These are phyloP conservation scores for Geotrichum macrosporum DNA, from an alignment of 1,139 yeast species.

Conservation along the genomic window DNA sequence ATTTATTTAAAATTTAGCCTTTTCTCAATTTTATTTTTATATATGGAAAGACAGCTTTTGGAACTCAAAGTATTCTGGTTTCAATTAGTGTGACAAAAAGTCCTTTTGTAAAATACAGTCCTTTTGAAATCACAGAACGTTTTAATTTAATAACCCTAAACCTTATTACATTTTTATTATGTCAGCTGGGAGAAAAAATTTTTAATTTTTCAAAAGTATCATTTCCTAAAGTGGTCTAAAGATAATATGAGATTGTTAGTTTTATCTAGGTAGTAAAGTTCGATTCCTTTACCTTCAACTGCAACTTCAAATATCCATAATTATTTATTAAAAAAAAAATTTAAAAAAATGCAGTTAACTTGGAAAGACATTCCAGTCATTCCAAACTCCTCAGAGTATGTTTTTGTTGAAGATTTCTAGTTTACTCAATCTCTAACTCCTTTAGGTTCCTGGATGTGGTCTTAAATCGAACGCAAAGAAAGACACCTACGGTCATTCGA, in stretches of 20 bases:
- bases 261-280: too few relatives aligned
- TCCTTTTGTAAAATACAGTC: too few relatives aligned
- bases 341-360: conserved; percentile 91
- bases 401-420: too few relatives aligned
- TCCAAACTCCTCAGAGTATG: conserved; percentile 72
- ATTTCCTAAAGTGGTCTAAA: too few relatives aligned
- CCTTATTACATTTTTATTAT: neutral
- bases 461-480: conserved; percentile 94
- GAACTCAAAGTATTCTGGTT: too few relatives aligned
- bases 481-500: conserved; percentile 96
- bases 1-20: too few relatives aligned
- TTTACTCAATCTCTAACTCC: neutral
- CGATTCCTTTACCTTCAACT: too few relatives aligned
- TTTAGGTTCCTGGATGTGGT: conserved; percentile 77
- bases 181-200: conserved; percentile 8
- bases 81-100: too few relatives aligned
- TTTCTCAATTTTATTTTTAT: too few relatives aligned
- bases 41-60: too few relatives aligned
- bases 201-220: neutral
- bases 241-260: too few relatives aligned
- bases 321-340: conserved; percentile 25
- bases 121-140: too few relatives aligned
- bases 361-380: conserved; percentile 98
- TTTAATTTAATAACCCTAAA: neutral
- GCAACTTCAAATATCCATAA: neutral